A percentile compares a stretch with the other conserved stretches of the same genome.
phyloP scores from a whole-genome alignment of 2,329 filamentous ascomycete species.

The Coleophoma crateriformis region DNA sequence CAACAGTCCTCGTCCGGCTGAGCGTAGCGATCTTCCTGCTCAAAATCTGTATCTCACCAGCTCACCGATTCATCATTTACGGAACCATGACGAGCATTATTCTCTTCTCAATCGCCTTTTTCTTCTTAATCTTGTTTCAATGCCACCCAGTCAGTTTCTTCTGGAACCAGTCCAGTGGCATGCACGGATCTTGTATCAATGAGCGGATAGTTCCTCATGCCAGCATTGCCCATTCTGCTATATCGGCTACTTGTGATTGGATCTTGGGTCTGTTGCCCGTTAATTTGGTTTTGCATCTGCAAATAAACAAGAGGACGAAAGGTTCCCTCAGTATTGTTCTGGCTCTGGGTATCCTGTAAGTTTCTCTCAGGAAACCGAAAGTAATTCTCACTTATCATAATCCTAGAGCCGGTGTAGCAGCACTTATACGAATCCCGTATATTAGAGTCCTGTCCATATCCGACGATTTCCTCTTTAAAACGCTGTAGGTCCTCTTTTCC shows the following conservation, averaged over 20 bases:
- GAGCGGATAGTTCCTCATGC: constrained; percentile 42
- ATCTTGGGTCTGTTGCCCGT: constrained; percentile 46
- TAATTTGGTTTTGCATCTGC: constrained; percentile 47
- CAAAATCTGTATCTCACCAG: constrained; percentile 38
- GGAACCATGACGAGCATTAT: constrained; percentile 38
- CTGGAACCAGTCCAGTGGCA: constrained; percentile 32
- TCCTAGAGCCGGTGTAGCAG: constrained; percentile 16
- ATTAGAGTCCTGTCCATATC: constrained; percentile 12
- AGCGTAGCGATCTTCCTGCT: constrained; percentile 49
- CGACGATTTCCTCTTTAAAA: constrained; percentile 18
- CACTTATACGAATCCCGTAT: constrained; percentile 17
- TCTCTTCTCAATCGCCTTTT: constrained; percentile 39
- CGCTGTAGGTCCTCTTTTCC: constrained; percentile 6
- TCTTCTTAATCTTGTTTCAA: constrained; percentile 46
- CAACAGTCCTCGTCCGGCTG: constrained; percentile 32
- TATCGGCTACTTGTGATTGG: constrained; percentile 42
- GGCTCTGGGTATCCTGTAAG: constrained; percentile 46
- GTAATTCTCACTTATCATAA: neutral
- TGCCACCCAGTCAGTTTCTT: constrained; percentile 46
- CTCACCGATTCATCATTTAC: constrained; percentile 41
- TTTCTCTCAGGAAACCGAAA: constrained; percentile 17
- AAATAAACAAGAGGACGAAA: constrained; percentile 48
- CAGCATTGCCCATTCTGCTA: constrained; percentile 45
- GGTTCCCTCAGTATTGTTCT: constrained; percentile 45
- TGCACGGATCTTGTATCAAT: constrained; percentile 29